Base-by-base conservation (phyloP, 73 alveolate species). In the Loxodes magnus region DNA sequence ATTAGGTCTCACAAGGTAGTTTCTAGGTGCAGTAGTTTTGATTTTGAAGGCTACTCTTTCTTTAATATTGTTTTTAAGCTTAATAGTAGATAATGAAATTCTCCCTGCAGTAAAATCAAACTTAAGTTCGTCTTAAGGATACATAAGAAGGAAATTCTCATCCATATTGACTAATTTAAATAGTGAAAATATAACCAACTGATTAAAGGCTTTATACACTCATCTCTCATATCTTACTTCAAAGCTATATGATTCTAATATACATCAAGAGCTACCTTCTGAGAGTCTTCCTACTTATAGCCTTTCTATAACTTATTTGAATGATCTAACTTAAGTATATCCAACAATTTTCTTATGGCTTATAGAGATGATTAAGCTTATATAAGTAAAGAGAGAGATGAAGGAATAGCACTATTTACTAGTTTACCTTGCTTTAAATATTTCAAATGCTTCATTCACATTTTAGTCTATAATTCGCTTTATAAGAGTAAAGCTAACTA, bases 281-380 rank as follows among this genome's bases (percentile, higher is more conserved):
- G 82, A 46, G 29, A 62, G 44, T 24, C 20, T 22, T 83, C 79
- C 64, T 56, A 85, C 21, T 67, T 56, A 52, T 88, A 87, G 4
- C 67, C 64, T 42, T 58, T 84, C 31, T 76, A 74, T 4, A 85
- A 73, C 38, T 36, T 85, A 36, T 68, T 85, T 42, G 96, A 85
- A 43, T 70, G 85, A 14, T 69, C 90, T 41, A 79, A 74, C 49
- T 68, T 85, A 15, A 42, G 87, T 12, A 77, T 85, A 44, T 70
- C 90, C 10, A 90, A 74, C 34, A 67, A 79, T 30, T 81, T 79
- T 56, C 63, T 62, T 20, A 64, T 74, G 26, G 87, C 84, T 22
- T 43, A 42, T 7, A 76, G 79, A 10, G 77, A 85, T 57, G 96
- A 85, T 49, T 74, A 50, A 56, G 93, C 96, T 7, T 56, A 77